Evolutionary conservation across 768 basidiomycete genomes (phyloP).

Genomic region (Solioccasus polychromus): DNA sequence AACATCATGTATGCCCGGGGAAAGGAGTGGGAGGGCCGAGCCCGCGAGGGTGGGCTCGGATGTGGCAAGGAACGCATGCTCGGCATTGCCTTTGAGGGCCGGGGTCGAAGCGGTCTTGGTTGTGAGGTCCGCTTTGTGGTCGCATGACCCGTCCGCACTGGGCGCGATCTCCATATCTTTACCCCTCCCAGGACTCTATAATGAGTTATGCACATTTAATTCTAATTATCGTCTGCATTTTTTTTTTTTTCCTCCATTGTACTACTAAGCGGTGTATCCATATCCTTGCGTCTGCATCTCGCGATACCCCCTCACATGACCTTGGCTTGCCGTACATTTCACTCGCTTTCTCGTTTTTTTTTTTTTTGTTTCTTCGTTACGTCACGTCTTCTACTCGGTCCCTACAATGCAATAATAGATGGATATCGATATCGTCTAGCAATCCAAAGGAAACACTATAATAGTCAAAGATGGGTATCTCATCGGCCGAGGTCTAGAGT

Average conservation of each 20-base stretch:
- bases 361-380: background rate
- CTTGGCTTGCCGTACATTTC: background rate
- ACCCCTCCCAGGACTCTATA: slow-evolving; percentile 23
- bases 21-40: slow-evolving; percentile 47
- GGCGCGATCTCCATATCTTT: slow-evolving; percentile 2
- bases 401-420: slow-evolving; percentile 18
- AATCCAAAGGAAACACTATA: slow-evolving; percentile 3
- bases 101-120: slow-evolving; percentile 51
- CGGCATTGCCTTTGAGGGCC: slow-evolving; percentile 59
- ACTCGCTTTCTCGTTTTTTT: background rate
- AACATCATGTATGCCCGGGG: slow-evolving; percentile 47
- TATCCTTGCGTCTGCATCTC: slow-evolving; percentile 20
- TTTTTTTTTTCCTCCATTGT: slow-evolving; percentile 1
- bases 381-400: background rate
- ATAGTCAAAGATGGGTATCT: slow-evolving; percentile 6
- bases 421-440: background rate
- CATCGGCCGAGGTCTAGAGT: slow-evolving; percentile 40
- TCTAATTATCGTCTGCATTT: slow-evolving; percentile 19
- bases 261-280: slow-evolving; percentile 23
- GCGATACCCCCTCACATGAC: slow-evolving; percentile 20
- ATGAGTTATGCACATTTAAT: slow-evolving; percentile 34
- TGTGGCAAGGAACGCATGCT: slow-evolving; percentile 57
- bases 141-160: slow-evolving; percentile 14
- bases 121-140: slow-evolving; percentile 38
- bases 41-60: slow-evolving; percentile 47